phyloP scores from a whole-genome alignment of 768 basidiomycete genomes.

The Kondoa subrosea region DNA sequence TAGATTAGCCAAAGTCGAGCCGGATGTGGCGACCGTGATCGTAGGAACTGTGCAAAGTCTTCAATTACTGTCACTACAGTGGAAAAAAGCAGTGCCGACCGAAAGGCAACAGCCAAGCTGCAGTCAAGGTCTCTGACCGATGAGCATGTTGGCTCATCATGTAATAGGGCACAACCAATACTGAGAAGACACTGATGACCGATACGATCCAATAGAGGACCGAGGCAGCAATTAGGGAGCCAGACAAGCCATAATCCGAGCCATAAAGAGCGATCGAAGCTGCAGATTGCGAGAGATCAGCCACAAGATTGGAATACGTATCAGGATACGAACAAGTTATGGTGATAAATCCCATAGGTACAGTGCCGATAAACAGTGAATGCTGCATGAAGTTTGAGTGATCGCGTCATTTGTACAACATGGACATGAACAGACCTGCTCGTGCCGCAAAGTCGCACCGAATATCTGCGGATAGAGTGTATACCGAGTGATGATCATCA shows the following conservation, averaged over 20 bases:
- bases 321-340: conserved; percentile 7
- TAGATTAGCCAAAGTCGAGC: conserved; percentile 21
- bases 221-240: conserved; percentile 17
- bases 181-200: conserved; percentile 16
- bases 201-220: conserved; percentile 26
- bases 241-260: conserved; percentile 20
- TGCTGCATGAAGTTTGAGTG: background rate
- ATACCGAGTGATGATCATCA: conserved; percentile 24
- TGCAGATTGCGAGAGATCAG: too few species aligned
- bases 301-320: too few species aligned
- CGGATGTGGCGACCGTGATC: conserved; percentile 23
- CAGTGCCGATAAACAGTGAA: background rate
- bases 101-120: conserved; percentile 28
- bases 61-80: background rate
- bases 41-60: conserved; percentile 19
- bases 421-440: conserved; percentile 24
- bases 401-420: conserved; percentile 14
- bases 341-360: conserved; percentile 27
- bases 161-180: conserved; percentile 19
- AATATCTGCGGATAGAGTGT: conserved; percentile 24
- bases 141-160: conserved; percentile 24
- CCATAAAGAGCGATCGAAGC: background rate
- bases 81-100: conserved; percentile 4
- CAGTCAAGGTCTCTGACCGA: conserved; percentile 23
- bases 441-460: conserved; percentile 23